These are phyloP conservation scores for Talinum fruticosum DNA, from an alignment of 148 eudicot genomes.

Conservation along the genomic window DNA sequence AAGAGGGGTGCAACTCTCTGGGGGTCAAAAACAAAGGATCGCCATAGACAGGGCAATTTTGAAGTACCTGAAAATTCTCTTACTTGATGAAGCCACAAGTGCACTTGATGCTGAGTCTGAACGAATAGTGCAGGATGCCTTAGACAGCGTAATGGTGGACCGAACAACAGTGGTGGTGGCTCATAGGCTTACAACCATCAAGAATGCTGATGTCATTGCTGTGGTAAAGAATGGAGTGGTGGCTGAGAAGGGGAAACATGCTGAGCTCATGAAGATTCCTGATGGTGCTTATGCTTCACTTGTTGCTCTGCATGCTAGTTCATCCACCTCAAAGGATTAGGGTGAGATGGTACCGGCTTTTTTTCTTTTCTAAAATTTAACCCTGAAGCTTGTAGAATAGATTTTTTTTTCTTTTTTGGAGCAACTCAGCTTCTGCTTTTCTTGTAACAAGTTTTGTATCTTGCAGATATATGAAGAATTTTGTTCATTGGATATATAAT, in stretches of 20 bases:
- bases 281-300: conserved; percentile 73
- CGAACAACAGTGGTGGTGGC: conserved; percentile 82
- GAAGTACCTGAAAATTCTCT: conserved; percentile 62
- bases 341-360: not conserved
- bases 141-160: conserved; percentile 63
- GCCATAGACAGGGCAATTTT: conserved; percentile 77
- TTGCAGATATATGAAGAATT: not conserved
- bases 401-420: not conserved
- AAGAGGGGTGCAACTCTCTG: conserved; percentile 73
- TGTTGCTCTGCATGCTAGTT: conserved; percentile 53
- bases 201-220: conserved; percentile 61
- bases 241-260: conserved; percentile 75
- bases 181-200: conserved; percentile 60
- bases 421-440: not conserved
- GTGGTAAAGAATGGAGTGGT: conserved; percentile 68
- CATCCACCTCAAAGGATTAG: conserved; percentile 12
- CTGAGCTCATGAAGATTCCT: conserved; percentile 48
- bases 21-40: conserved; percentile 82
- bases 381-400: not conserved
- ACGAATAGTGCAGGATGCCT: conserved; percentile 72
- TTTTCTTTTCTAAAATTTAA: not conserved
- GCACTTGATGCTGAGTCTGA: conserved; percentile 82
- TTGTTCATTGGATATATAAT: not conserved
- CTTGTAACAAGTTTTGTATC: not conserved
- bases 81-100: conserved; percentile 87